Evolutionary conservation across 2,329 filamentous ascomycete species (phyloP).

Genomic region (Pseudogymnoascus sp.): DNA sequence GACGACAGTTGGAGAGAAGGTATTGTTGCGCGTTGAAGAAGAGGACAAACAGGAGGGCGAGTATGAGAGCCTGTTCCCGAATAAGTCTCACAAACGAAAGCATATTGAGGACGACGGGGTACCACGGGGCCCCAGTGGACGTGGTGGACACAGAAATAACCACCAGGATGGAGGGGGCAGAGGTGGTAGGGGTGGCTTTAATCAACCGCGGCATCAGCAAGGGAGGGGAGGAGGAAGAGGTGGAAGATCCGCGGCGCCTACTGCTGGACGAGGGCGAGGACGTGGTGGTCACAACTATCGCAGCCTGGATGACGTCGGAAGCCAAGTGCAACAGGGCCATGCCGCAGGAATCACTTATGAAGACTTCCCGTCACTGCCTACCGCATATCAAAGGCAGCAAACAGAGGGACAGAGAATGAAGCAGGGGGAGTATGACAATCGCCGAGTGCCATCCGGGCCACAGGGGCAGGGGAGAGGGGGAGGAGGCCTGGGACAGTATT

Average conservation of each 20-base stretch:
- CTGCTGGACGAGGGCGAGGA: constrained; percentile 37
- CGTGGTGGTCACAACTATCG: constrained; percentile 49
- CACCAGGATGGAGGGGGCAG: constrained; percentile 30
- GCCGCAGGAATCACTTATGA: constrained; percentile 29
- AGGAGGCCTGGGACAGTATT: background rate
- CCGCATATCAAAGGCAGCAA: constrained; percentile 28
- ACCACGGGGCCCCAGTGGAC: constrained; percentile 25
- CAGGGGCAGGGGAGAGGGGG: background rate
- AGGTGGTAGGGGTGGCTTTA: constrained; percentile 29
- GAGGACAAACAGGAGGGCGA: constrained; percentile 56
- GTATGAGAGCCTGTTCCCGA: constrained; percentile 55
- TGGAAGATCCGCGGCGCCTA: constrained; percentile 27
- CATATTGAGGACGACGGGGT: constrained; percentile 50
- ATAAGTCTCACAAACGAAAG: constrained; percentile 54
- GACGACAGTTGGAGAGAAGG: constrained; percentile 78
- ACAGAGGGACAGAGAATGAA: constrained; percentile 5
- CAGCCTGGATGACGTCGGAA: constrained; percentile 57
- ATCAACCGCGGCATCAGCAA: background rate
- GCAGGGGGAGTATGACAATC: background rate
- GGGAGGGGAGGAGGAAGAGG: constrained; percentile 24
- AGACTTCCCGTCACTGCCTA: constrained; percentile 30
- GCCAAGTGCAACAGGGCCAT: constrained; percentile 25
- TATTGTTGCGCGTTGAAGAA: constrained; percentile 70
- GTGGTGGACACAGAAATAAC: constrained; percentile 28
- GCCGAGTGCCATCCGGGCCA: background rate